Base-by-base conservation (phyloP, 2,329 filamentous ascomycete genomes). In the Alternaria gansuensis region DNA sequence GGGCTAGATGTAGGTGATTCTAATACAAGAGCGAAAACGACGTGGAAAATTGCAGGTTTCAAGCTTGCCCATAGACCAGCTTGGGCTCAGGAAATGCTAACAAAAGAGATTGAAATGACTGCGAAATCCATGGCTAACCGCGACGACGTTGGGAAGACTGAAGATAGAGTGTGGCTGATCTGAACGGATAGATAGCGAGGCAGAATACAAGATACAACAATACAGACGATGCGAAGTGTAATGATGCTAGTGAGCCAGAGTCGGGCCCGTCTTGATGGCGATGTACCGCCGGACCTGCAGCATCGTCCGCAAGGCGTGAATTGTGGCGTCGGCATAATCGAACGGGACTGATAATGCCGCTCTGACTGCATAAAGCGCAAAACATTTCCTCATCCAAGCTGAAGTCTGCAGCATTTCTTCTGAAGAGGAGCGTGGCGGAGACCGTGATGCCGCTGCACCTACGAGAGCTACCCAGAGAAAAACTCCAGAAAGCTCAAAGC, bases 381-480 rank as follows among this genome's bases (percentile, higher is more conserved):
- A 75, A 48, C 59, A 72, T 41, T 76, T 77, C 21, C 70, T 63
- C 6, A 57, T 57, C 70, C 71, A 75, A 1, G 61, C 62, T n/a
- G 56, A 31, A 23, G 58, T 36, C 1, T 54, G 51, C 3, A 61
- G 45, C 11, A 23, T 7, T 2, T 66, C 65, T 13, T 66, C 57
- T 40, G 17, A 46, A 50, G 39, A 54, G 4, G 50, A 37, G 9
- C 53, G 58, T 5, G 51, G 46, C 23, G 54, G 51, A 13, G 63
- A 46, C 68, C 70, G 72, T 2, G 67, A 63, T 21, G 72, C 73
- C 1, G 71, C 66, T 11, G 70, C 72, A 2, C 75, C 74, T 8
- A 75, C 58, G 2, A 75, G 63, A 46, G 67, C 71, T 9, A 75
- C 60, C 74, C 74, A 77, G 4, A 75, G 45, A 29, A 76, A 71